Evolutionary conservation across 495 filamentous ascomycete species (phyloP), one percentile per base, ranked within the genome.

Genomic region (Cryomyces antarcticus): DNA sequence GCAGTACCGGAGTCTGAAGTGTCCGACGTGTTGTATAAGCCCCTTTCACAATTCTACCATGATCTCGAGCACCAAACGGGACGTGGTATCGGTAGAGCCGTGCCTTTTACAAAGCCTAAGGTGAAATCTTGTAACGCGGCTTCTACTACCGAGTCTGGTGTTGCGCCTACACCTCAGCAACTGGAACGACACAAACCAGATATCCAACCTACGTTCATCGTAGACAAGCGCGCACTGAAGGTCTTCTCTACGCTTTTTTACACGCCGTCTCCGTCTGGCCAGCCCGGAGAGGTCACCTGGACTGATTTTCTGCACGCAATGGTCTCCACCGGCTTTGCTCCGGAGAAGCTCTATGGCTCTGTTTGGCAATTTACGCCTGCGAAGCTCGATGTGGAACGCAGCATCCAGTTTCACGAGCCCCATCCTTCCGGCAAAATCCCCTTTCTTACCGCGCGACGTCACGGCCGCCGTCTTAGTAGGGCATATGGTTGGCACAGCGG

Each of bases 381-480:
- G n/a, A 53, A 34, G 7, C 46, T 59, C 6, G 62, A 68, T 46
- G 53, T 60, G 6, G 51, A 59, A 41, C 43, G 64, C 0, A 64
- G 60, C n/a, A 69, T 73, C 35, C 68, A 65, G 38, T 68, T 71
- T 37, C 67, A 71, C 45, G 68, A 73, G 48, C 69, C 70, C 24
- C 64, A 70, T 55, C 65, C 62, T 7, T 49, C 42, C 7, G 52
- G 54, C 3, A 73, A 72, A 55, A 61, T 75, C n/a, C 56, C 60
- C 2, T 65, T 58, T 30, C 24, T 31, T 5, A 47, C 43, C 9
- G 64, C 62, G 3, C 49, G 62, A 42, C 41, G 60, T 4, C 48
- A 57, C 51, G 70, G 68, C 0, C 51, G 69, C 33, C 52, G 69
- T 9, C 45, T 73, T 36, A 58, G 53, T 39, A 30, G 60, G 30